These are phyloP conservation scores for Penicillium odoratum DNA, from an alignment of 495 filamentous ascomycete species.

Conservation along the genomic window DNA sequence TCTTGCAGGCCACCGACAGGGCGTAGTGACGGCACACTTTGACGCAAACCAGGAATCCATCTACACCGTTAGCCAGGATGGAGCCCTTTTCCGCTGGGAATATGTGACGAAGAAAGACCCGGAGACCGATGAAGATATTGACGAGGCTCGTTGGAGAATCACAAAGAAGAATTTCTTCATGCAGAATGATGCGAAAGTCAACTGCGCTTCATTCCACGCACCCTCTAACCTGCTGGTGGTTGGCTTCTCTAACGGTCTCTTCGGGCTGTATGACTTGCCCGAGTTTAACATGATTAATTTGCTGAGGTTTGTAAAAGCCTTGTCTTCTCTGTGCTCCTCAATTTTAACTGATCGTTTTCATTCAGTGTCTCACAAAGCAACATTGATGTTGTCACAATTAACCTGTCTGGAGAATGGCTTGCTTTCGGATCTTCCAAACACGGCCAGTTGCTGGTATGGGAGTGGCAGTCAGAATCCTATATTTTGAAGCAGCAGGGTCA, in stretches of 20 bases:
- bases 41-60: conserved; percentile 91
- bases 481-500: conserved; percentile 98
- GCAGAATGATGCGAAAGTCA: conserved; percentile 84
- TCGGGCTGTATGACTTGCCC: conserved; percentile 93
- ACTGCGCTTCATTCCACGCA: conserved; percentile 83
- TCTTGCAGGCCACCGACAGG: conserved; percentile 84
- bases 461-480: conserved; percentile 99
- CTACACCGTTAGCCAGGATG: conserved; percentile 70
- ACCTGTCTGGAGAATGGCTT: conserved; percentile 93
- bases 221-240: conserved; percentile 84
- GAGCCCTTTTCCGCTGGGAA: conserved; percentile 65
- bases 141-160: conserved; percentile 79
- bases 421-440: conserved; percentile 96
- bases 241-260: conserved; percentile 92
- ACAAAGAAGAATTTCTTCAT: conserved; percentile 85
- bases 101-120: conserved; percentile 56
- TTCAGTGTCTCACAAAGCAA: conserved; percentile 90
- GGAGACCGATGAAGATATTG: conserved; percentile 60
- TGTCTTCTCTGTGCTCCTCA: not conserved
- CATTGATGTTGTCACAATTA: conserved; percentile 90
- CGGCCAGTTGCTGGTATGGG: conserved; percentile 94
- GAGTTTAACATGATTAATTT: conserved; percentile 95
- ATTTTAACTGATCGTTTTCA: conserved; percentile 29
- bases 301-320: conserved; percentile 49
- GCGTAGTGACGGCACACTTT: conserved; percentile 86